Evolutionary conservation across 192 early-diverging fungal species (phyloP), one percentile per base, ranked within the genome.

Genomic region (Coemansia sp.): DNA sequence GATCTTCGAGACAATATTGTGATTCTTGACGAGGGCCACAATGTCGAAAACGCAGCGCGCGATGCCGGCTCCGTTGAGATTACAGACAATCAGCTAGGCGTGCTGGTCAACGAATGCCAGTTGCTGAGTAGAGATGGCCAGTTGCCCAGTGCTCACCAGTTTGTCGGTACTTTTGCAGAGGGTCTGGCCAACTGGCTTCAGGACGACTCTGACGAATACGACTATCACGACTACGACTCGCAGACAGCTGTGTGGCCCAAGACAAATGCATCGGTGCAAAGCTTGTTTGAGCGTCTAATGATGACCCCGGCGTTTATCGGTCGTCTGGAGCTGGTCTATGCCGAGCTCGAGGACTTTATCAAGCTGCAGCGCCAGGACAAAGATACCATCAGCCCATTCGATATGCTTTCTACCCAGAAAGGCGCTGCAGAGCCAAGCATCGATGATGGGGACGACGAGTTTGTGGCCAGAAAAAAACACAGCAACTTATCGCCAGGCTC

Each of bases 21-120:
- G 15, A 89, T 90, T 14, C 53, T 90, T 8, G 89, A 90, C 61
- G 89, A 90, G 70, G 86, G 86, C 0, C 87, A 88, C 67, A 90
- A 89, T 59, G 85, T 89, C n/a, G 89, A 90, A 59, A 84, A 87
- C 54, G 78, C 80, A 1, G 77, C 86, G 8, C 80, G 89, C 17
- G 75, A 81, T 0, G 76, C 88, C 54, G 81, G 77, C 7, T 88
- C 88, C 0, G 64, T 73, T 37, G 85, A 86, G 61, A 66, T 88
- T 5, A 81, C 73, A 12, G 79, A 85, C 51, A 33, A 55, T 2
- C 83, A 85, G 35, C 63, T 88, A 8, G 51, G 58, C 1, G 17
- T 59, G 2, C 33, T 87, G 18, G 43, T 65, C 2, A 43, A 12
- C 8, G 85, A 89, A 39, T 75, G 86, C 22, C 34, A 33, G 22